Base-by-base conservation (phyloP, 257 asterid genomes). In the Gardenia jasminoides region DNA sequence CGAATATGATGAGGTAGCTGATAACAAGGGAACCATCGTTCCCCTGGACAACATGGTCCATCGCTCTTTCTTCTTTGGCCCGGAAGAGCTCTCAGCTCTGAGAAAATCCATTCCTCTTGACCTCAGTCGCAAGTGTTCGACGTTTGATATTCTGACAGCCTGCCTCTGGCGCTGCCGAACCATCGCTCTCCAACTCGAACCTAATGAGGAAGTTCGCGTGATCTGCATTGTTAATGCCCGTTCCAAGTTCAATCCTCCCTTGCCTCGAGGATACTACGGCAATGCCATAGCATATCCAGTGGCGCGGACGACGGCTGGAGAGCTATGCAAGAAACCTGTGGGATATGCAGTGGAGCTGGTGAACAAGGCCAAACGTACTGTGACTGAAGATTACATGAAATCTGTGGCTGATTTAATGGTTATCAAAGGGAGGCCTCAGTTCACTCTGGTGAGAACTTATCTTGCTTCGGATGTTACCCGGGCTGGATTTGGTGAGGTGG, bases 21-120 rank as follows among this genome's bases (percentile, higher is more conserved):
- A 88, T 78, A 71, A 84, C 6, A 82, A 82, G 61, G 85, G 85
- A 47, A 85, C 89, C 66, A 28, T 74, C 43, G 74, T 84, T 78
- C 88, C 92, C 0, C 82, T 88, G 31, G 87, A 85, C 50, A 79
- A 86, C 85, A 82, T 80, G 84, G 89, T 82, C 17, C 87, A 86
- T 44, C 88, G 85, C 56, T 79, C 91, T 2, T 90, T 90, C 90
- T 86, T 88, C 83, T 87, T 92, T 20, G 87, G 91, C 19, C 44
- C 87, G 24, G 15, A 75, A 10, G 89, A 92, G 64, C 30, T 92
- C 28, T 70, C 90, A 36, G 83, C 85, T 74, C 86, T 91, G 20
- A 90, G 86, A 48, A 54, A 46, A 43, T 74, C 31, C 67, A 75
- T 90, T 48, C 94, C 94, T 5, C 83, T 83, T 7, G 77, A 79